phyloP scores from a whole-genome alignment of 768 basidiomycete species.

The Lentinula edodes region DNA sequence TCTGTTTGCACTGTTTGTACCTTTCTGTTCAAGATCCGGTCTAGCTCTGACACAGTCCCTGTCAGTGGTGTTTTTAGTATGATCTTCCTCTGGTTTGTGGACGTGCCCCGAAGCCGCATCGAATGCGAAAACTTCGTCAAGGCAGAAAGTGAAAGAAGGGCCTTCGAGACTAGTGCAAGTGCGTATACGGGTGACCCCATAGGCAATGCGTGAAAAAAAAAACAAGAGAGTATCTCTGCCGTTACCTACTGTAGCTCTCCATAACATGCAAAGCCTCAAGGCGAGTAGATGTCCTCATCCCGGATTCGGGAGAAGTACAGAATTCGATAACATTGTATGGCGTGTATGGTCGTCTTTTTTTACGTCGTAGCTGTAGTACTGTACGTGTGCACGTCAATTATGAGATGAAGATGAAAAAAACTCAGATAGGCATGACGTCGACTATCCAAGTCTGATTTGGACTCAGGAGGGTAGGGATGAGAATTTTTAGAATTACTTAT shows the following conservation, averaged over 20 bases:
- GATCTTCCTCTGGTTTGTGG: constrained; percentile 55
- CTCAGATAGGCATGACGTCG: too few species aligned
- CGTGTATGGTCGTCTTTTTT: background rate
- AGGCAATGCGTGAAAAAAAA: background rate
- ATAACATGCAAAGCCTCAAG: too few species aligned
- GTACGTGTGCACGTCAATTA: background rate
- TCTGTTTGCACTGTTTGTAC: constrained; percentile 58
- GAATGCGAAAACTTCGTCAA: constrained; percentile 60
- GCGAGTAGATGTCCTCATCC: too few species aligned
- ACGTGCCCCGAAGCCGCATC: constrained; percentile 55
- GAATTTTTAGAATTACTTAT: too few species aligned
- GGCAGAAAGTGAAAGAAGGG: constrained; percentile 43
- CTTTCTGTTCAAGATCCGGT: background rate
- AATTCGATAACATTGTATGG: too few species aligned
- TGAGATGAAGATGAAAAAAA: background rate
- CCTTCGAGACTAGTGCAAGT: constrained; percentile 18
- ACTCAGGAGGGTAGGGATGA: too few species aligned
- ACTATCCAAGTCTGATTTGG: too few species aligned
- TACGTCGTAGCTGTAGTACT: background rate
- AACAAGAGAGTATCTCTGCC: too few species aligned
- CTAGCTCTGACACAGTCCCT: background rate
- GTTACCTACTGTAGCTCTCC: too few species aligned
- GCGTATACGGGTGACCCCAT: constrained; percentile 16
- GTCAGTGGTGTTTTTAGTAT: constrained; percentile 47
- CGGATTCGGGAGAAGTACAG: too few species aligned